Evolutionary conservation across 257 asterid species (phyloP).

Genomic region (Orobanche coerulescens): DNA sequence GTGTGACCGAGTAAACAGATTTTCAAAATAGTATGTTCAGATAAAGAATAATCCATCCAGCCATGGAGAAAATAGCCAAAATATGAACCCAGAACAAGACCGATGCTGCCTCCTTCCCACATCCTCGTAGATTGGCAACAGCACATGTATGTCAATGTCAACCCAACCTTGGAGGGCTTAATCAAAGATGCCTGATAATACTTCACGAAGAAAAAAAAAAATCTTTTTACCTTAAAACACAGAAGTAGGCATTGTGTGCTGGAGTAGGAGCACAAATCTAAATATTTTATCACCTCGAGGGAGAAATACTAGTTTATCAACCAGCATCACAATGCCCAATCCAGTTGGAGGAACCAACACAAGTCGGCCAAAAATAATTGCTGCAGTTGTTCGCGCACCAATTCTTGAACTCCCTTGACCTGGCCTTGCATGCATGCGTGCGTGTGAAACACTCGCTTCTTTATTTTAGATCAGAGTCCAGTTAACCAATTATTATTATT

Average conservation of each 20-base stretch:
- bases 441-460: no score
- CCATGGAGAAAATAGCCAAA: conserved; percentile 85
- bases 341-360: conserved; percentile 86
- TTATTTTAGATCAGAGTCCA: no score
- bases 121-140: conserved; percentile 91
- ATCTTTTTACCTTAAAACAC: no score
- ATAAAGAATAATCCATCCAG: conserved; percentile 91
- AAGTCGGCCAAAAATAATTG: conserved; percentile 71
- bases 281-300: conserved; percentile 93
- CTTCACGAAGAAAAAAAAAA: no score
- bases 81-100: conserved; percentile 95
- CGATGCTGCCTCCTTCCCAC: conserved; percentile 89
- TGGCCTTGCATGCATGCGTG: conserved; percentile 37
- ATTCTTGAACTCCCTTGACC: conserved; percentile 89
- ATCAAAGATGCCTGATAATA: no score
- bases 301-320: conserved; percentile 80
- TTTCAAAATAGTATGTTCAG: conserved; percentile 70
- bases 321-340: conserved; percentile 79
- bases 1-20: background rate
- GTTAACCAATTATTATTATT: no score
- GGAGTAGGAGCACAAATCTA: conserved; percentile 88
- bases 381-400: conserved; percentile 79
- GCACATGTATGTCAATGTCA: no score
- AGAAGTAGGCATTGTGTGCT: conserved; percentile 98
- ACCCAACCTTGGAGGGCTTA: no score